Base-by-base conservation (phyloP, 495 filamentous ascomycete species). In the Amphirosellinia nigrospora region DNA sequence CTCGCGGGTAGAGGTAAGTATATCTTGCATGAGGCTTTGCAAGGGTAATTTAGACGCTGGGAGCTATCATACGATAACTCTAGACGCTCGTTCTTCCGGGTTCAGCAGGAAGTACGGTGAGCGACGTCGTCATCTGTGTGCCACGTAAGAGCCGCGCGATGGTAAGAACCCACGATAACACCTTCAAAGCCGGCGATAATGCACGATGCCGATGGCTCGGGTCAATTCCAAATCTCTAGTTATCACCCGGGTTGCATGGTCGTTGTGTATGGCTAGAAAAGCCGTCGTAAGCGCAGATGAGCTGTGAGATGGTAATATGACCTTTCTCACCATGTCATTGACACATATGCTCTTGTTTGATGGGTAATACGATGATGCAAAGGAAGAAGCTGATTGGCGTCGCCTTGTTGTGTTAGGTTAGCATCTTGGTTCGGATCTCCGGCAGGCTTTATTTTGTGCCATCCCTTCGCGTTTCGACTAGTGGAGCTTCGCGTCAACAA, bases 21-120 rank as follows among this genome's bases (percentile, higher is more conserved):
- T 61, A 26, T 16, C 63, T 39, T 48, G 63, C 63, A 65, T 34
- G 36, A 65, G 32, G 46, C n/a, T 32, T 39, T 39, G 63, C 63
- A 65, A 65, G 45, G 63, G 30, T 65, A 34, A 21, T 11, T 2
- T 39, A 2, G 21, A 53, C 41, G 30, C 21, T 23, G 4, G 10
- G 19, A 46, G 3, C 48, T 43, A 19, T 60, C 66, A 50, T 53
- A 46, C 34, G 21, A 48, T 43, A 11, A 28, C 45, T 39, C 32
- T 30, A 45, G 21, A 53, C 11, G 10, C 1, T 28, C 8, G n/a
- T 50, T 39, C 34, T 30, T 39, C 34, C 15, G 28, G n/a, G 4
- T 39, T 34, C 5, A 13, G 21, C 5, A 23, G 32, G 30, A 58
- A 48, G 3, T 58, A 43, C 64, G 48, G 64, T 56, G 50, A 56